These are phyloP conservation scores for Antitrichia curtipendula DNA, from an alignment of 225 moss, liverwort and hornwort species.

Conservation along the genomic window DNA sequence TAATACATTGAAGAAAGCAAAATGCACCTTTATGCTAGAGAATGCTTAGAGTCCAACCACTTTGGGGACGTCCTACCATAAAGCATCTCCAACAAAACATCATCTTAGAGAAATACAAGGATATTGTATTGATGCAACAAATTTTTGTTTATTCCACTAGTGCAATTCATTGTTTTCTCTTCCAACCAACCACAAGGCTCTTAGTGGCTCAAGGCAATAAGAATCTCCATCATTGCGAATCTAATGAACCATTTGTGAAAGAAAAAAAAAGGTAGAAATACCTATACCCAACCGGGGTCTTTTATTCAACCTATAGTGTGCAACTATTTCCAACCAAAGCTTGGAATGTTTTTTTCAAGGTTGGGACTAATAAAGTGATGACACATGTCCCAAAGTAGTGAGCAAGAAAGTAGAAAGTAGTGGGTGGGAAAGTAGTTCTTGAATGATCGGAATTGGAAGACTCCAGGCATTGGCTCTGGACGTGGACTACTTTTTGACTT, in stretches of 20 bases:
- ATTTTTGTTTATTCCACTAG: rapidly evolving
- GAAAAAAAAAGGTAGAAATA: not conserved
- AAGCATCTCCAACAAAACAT: not conserved
- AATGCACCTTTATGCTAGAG: rapidly evolving
- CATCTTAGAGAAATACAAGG: not conserved
- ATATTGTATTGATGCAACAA: not conserved
- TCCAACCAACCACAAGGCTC: not conserved
- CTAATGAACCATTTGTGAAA: not conserved
- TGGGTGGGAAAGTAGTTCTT: too few relatives aligned
- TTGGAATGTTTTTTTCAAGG: too few relatives aligned
- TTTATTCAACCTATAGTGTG: too few relatives aligned
- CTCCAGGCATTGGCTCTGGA: too few relatives aligned
- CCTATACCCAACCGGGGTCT: too few relatives aligned
- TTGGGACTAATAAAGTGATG: too few relatives aligned
- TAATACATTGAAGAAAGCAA: not conserved
- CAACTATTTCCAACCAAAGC: too few relatives aligned
- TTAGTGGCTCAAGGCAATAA: not conserved
- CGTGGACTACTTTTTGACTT: too few relatives aligned
- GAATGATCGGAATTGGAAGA: too few relatives aligned
- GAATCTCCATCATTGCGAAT: not conserved
- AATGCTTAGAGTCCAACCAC: not conserved
- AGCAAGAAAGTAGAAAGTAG: too few relatives aligned
- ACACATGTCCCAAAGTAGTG: too few relatives aligned
- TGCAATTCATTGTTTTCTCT: not conserved
- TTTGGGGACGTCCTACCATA: rapidly evolving